phyloP scores from a whole-genome alignment of 2,329 filamentous ascomycete species.

The Ambrosiella xylebori region DNA sequence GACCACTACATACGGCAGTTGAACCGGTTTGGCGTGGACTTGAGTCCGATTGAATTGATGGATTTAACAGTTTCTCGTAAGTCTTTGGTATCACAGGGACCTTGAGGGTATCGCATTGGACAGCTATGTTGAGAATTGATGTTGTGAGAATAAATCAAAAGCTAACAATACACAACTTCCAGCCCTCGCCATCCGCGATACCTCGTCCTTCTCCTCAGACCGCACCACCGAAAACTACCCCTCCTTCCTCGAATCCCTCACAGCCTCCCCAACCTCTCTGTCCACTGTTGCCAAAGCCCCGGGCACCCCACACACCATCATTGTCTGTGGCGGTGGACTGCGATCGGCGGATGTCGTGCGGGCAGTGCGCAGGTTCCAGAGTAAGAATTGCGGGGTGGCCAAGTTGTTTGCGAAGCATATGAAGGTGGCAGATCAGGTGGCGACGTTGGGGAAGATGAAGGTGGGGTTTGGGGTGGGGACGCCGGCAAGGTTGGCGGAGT shows the following conservation, averaged over 20 bases:
- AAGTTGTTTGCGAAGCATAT: conserved; percentile 98
- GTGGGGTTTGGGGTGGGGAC: conserved; percentile 85
- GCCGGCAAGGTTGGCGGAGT: conserved; percentile 61
- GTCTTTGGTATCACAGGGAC: conserved; percentile 14
- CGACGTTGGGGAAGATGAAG: conserved; percentile 50
- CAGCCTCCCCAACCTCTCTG: conserved; percentile 40
- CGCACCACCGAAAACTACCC: conserved; percentile 36
- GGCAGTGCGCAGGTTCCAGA: conserved; percentile 60
- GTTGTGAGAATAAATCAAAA: no score
- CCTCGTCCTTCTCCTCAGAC: conserved; percentile 51
- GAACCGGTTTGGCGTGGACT: conserved; percentile 57
- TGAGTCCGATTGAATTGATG: conserved; percentile 70
- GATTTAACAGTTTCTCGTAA: conserved; percentile 66
- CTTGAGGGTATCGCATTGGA: neutral
- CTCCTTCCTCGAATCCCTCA: conserved; percentile 51
- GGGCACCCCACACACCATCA: conserved; percentile 67
- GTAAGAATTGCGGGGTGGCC: conserved; percentile 58
- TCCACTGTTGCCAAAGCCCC: conserved; percentile 48
- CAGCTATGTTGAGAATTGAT: no score
- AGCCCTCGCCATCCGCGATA: conserved; percentile 66
- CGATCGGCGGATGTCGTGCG: conserved; percentile 73
- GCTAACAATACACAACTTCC: neutral
- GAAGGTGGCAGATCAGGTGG: conserved; percentile 74
- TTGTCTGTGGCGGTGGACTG: conserved; percentile 71
- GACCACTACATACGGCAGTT: conserved; percentile 73